A percentile compares a stretch with the other conserved stretches of the same genome.
phyloP scores from a whole-genome alignment of 257 asterid genomes.

The Fraxinus anomala region DNA sequence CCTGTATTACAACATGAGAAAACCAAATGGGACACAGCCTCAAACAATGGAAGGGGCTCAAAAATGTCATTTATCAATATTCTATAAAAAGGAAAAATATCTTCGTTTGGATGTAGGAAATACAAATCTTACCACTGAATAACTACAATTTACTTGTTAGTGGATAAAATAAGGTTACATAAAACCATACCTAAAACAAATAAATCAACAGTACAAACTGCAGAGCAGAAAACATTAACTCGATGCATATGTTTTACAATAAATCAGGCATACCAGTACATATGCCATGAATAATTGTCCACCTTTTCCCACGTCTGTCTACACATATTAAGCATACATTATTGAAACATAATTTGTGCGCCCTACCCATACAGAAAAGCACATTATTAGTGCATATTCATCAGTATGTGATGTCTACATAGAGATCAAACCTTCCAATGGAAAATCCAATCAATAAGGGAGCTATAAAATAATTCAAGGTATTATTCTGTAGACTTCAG shows the following conservation, averaged over 20 bases:
- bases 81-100: neutral
- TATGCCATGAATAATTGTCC: neutral
- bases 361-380: neutral
- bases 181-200: neutral
- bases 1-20: slow-evolving; percentile 48
- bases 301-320: neutral
- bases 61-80: neutral
- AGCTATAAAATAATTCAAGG: neutral
- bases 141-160: neutral
- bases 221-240: neutral
- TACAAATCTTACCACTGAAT: neutral
- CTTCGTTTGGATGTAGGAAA: neutral
- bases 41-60: slow-evolving; percentile 1
- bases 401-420: neutral
- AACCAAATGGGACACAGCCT: neutral
- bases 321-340: neutral
- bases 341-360: neutral
- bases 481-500: neutral
- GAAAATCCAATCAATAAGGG: neutral
- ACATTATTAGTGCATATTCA: neutral
- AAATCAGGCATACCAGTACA: neutral
- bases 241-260: neutral
- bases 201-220: neutral
- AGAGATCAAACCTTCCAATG: neutral
- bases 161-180: neutral